Conservation (phyloP, 2,329 filamentous ascomycete genomes). For the Nothophaeocryptopus gaeumannii region DNA sequence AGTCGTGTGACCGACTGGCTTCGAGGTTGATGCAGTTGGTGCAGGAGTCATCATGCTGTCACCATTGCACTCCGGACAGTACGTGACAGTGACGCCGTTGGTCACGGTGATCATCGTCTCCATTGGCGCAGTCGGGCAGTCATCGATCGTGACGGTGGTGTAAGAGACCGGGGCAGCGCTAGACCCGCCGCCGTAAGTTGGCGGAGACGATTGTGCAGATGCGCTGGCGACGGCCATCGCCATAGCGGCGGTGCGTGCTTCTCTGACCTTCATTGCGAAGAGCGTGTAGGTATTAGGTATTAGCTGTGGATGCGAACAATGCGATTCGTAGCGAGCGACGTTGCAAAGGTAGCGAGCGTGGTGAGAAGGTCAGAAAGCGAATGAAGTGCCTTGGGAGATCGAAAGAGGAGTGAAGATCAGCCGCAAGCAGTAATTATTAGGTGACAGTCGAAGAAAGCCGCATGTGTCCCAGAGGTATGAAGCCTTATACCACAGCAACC, state of each 20-base stretch:
- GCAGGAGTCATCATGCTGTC: conserved; percentile 1
- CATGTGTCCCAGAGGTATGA: conserved; percentile 17
- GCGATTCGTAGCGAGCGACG: conserved; percentile 1
- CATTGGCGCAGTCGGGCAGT: conserved; percentile 32
- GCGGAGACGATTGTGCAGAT: conserved; percentile 9
- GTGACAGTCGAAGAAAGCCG: conserved; percentile 19
- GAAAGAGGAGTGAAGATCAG: conserved; percentile 21
- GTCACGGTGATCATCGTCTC: conserved; percentile 37
- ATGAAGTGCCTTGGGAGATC: conserved; percentile 13
- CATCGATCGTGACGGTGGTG: conserved; percentile 34
- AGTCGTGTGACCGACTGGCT: conserved; percentile 31
- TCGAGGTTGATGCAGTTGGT: conserved; percentile 7
- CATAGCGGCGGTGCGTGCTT: conserved; percentile 5
- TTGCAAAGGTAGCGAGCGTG: conserved; percentile 12
- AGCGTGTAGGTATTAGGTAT: not conserved
- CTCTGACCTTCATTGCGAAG: conserved; percentile 17
- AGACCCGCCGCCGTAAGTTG: conserved; percentile 9
- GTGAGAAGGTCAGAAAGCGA: conserved; percentile 7
- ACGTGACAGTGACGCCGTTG: conserved; percentile 36
- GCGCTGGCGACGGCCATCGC: conserved; percentile 20
- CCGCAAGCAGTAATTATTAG: conserved; percentile 23
- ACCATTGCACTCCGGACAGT: conserved; percentile 36
- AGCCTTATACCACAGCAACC: conserved; percentile 20
- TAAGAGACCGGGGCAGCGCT: conserved; percentile 27
- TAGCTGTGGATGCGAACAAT: conserved; percentile 4